Evolutionary conservation across 2,329 filamentous ascomycete species (phyloP), one percentile per base, ranked within the genome.

Genomic region (Penicillium sp.): DNA sequence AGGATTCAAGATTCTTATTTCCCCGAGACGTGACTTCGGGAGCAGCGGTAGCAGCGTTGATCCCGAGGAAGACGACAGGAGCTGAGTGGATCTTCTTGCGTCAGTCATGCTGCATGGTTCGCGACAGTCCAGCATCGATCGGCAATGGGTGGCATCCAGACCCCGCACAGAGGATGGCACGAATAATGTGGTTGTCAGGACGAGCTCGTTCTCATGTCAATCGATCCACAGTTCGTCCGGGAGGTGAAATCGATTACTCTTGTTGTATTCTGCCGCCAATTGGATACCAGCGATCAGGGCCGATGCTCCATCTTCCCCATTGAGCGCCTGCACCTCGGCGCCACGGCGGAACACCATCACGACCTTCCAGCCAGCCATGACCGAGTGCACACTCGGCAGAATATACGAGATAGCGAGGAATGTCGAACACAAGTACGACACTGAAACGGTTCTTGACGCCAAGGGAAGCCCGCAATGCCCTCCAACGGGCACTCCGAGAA

Each of bases 341-440:
- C 38, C 51, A 43, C 4, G 48, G 53, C 41, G 25, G 54, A 15
- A 45, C 38, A 41, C 28, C 50, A 47, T 20, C 20, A 14, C 57
- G 10, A n/a, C 31, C 50, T 35, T 37, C 57, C 60, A 66, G 64
- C 64, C 60, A 64, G 62, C 62, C 62, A 63, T 62, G 11, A n/a
- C 15, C 15, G 20, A n/a, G 11, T 28, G 20, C 35, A 39, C 15
- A 52, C 25, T 47, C 25, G n/a, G 15, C 3, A 47, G 22, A 22
- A 8, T 22, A 38, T 25, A 38, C 7, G 17, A 17, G 49, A 52
- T 2, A 39, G 5, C 5, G 49, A 52, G 28, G 37, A 20, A 6
- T 10, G 14, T 38, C 49, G 10, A 52, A 39, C 49, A 52, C 15
- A 38, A n/a, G 49, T 39, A 49, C 20, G 28, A 42, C 12, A 35